phyloP scores from a whole-genome alignment of 257 asterid genomes.

The Rauvolfia tetraphylla region DNA sequence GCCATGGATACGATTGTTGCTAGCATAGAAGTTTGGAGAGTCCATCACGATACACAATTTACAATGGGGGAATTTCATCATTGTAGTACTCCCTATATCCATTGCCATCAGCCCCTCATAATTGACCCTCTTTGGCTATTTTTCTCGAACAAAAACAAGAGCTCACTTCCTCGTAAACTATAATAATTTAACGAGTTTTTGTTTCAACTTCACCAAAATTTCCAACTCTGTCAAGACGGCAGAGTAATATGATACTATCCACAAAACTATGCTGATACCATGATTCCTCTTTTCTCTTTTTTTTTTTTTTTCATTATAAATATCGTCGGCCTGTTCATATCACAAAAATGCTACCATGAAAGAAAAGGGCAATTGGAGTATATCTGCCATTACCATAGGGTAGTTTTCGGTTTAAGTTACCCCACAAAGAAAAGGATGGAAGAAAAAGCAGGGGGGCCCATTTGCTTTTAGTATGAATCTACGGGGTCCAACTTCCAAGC shows the following conservation, averaged over 20 bases:
- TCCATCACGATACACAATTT: background rate
- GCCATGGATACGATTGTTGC: background rate
- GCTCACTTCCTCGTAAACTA: slow-evolving; percentile 7
- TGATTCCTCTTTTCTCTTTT: too few species aligned
- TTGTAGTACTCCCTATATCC: too few species aligned
- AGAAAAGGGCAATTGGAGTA: background rate
- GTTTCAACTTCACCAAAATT: too few species aligned
- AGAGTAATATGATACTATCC: too few species aligned
- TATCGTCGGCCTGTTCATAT: too few species aligned
- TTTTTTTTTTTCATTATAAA: too few species aligned
- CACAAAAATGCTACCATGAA: too few species aligned
- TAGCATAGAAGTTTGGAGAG: slow-evolving; percentile 16
- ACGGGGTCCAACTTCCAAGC: background rate
- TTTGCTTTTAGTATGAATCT: slow-evolving; percentile 13
- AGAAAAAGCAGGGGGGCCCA: slow-evolving; percentile 36
- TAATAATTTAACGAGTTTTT: background rate
- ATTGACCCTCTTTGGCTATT: slow-evolving; percentile 1
- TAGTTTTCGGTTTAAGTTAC: slow-evolving; percentile 29
- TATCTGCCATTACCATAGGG: slow-evolving; percentile 30
- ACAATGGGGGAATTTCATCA: background rate
- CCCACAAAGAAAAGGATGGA: slow-evolving; percentile 45
- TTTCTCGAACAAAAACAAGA: background rate
- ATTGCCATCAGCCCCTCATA: slow-evolving; percentile 14
- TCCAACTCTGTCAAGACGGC: background rate
- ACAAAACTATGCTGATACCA: background rate